phyloP scores from a whole-genome alignment of 2,329 filamentous ascomycete species.

The Ambrosiella xylebori region DNA sequence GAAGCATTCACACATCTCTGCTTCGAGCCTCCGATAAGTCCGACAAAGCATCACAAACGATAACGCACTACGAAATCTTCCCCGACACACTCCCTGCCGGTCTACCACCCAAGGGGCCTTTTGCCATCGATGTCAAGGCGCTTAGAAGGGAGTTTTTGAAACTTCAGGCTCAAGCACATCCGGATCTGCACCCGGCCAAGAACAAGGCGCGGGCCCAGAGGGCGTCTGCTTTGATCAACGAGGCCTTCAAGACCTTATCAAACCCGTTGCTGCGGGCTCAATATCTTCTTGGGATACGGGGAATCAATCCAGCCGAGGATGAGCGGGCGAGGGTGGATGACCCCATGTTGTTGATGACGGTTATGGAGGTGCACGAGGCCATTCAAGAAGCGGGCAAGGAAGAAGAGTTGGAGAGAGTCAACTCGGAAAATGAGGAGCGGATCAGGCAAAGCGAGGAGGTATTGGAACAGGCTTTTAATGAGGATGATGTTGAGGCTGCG shows the following conservation, averaged over 20 bases:
- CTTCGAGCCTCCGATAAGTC: background rate
- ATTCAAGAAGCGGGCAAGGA: conserved; percentile 57
- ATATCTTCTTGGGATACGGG: conserved; percentile 60
- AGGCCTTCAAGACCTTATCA: conserved; percentile 72
- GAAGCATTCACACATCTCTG: background rate
- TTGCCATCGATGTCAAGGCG: conserved; percentile 50
- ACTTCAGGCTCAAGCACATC: conserved; percentile 62
- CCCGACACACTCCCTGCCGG: conserved; percentile 58
- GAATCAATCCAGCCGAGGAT: conserved; percentile 63
- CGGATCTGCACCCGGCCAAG: conserved; percentile 42
- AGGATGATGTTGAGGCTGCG: conserved; percentile 48
- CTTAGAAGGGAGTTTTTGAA: conserved; percentile 75
- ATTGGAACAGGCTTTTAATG: conserved; percentile 47
- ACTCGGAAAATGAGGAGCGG: conserved; percentile 47
- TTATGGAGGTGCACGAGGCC: conserved; percentile 61
- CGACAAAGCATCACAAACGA: background rate
- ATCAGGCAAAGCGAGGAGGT: conserved; percentile 44
- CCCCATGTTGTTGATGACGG: conserved; percentile 54
- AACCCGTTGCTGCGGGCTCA: conserved; percentile 72
- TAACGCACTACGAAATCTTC: conserved; percentile 77
- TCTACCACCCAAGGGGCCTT: conserved; percentile 60
- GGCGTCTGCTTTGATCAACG: conserved; percentile 70
- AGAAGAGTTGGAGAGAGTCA: conserved; percentile 42
- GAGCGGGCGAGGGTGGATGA: conserved; percentile 54
- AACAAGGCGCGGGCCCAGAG: conserved; percentile 50